Evolutionary conservation across 371 early-diverging fungal genomes (phyloP).

Genomic region (Vavraia culicis): DNA sequence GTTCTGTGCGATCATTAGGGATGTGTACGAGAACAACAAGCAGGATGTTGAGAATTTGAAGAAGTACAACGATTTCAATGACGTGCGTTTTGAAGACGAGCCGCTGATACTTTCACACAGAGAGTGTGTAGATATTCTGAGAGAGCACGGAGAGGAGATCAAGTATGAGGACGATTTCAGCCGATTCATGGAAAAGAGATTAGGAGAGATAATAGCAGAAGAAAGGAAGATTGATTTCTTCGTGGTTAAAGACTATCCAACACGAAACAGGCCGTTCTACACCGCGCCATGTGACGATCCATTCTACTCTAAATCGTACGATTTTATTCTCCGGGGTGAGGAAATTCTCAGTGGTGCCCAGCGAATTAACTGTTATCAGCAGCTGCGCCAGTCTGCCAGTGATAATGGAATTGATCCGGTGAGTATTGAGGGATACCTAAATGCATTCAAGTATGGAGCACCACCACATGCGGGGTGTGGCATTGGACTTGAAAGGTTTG

Average conservation of each 20-base stretch:
- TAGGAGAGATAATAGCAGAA: conserved; percentile 73
- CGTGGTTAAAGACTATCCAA: conserved; percentile 94
- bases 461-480: conserved; percentile 99
- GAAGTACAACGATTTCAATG: conserved; percentile 69
- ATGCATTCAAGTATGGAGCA: conserved; percentile 88
- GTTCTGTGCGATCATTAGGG: conserved; percentile 49
- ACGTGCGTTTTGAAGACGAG: conserved; percentile 62
- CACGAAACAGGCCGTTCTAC: conserved; percentile 85
- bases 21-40: conserved; percentile 63
- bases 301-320: conserved; percentile 82
- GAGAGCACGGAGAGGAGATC: conserved; percentile 63
- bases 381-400: conserved; percentile 58
- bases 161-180: conserved; percentile 52
- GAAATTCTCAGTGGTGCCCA: conserved; percentile 98
- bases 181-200: conserved; percentile 68
- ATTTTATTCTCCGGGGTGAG: conserved; percentile 97
- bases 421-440: conserved; percentile 70
- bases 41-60: conserved; percentile 58
- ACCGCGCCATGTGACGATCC: conserved; percentile 65
- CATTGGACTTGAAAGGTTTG: conserved; percentile 79
- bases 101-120: conserved; percentile 62
- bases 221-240: conserved; percentile 91
- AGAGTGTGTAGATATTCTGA: conserved; percentile 69
- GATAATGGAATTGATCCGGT: conserved; percentile 57
- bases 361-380: conserved; percentile 74